Evolutionary conservation across 2,329 filamentous ascomycete species (phyloP), one percentile per base, ranked within the genome.

Genomic region (Alternaria hordeiaustralica): DNA sequence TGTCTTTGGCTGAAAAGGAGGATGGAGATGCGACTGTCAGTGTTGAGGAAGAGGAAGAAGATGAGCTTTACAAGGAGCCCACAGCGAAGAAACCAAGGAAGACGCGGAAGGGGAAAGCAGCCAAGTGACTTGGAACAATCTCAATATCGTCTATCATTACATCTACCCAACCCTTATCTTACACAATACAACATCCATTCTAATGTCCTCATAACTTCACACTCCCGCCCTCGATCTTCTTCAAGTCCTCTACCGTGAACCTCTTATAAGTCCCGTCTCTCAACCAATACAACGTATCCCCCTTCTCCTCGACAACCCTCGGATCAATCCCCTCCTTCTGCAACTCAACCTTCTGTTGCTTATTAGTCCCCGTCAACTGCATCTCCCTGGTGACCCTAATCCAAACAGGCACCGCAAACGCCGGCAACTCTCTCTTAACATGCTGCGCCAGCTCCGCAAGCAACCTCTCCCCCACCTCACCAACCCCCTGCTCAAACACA

Each of bases 311-410:
- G 9, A 83, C 80, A 12, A 68, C 68, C 1, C 73, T 70, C 1
- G 80, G 69, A 51, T 84, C 78, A 49, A 84, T 79, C 0, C 83
- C 83, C 28, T 84, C 80, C 11, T 74, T 68, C 53, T 80, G 76
- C 30, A 84, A 68, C 3, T 72, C 66, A 18, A 78, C 75, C 61
- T 85, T 85, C 70, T 83, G 82, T 49, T 83, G 71, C 72, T 85
- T 84, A 70, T 83, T 81, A 28, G 82, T 84, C 2, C 79, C 82
- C n/a, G 82, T 84, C 18, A 80, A 81, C 33, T 81, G 79, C 62
- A 84, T 76, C 44, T 76, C 67, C 55, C 63, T 71, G 1, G 78
- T 81, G 1, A 83, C 61, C 6, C 83, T 64, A 2, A 85, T 18
- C 70, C 83, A 85, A 0, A 84, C 61, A 2, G 83, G 83, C 10